Conservation (phyloP, 768 basidiomycete species). For the Hygrocybe coccinea region DNA sequence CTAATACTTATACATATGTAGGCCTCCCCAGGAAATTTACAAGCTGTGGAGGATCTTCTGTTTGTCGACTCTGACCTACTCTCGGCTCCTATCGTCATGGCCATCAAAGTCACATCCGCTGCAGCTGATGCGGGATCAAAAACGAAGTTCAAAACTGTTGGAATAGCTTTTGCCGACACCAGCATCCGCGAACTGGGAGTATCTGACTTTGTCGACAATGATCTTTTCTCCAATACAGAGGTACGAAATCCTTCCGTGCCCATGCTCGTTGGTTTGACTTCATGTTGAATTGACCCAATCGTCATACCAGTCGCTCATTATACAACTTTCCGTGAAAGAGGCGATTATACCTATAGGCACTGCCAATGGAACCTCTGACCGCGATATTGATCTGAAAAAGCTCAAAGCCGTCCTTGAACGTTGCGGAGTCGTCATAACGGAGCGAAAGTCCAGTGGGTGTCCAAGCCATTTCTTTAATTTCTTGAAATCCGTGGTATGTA, state of each 20-base stretch:
- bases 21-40: slow-evolving; percentile 62
- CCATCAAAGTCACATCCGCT: slow-evolving; percentile 68
- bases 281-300: not conserved
- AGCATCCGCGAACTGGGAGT: slow-evolving; percentile 81
- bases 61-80: slow-evolving; percentile 78
- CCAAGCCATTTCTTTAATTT: not conserved
- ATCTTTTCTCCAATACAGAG: slow-evolving; percentile 93
- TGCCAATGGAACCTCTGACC: slow-evolving; percentile 62
- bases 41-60: slow-evolving; percentile 75
- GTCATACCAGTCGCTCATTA: slow-evolving; percentile 70
- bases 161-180: slow-evolving; percentile 89
- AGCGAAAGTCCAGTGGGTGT: slow-evolving; percentile 66
- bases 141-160: slow-evolving; percentile 67
- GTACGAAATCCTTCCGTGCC: slow-evolving; percentile 37
- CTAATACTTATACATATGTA: slow-evolving; percentile 13
- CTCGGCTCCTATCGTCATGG: slow-evolving; percentile 83
- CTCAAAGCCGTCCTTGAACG: slow-evolving; percentile 82
- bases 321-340: slow-evolving; percentile 97
- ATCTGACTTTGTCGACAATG: slow-evolving; percentile 89
- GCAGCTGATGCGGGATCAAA: slow-evolving; percentile 41
- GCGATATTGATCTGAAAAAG: slow-evolving; percentile 85
- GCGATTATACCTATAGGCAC: slow-evolving; percentile 80
- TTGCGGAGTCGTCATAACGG: slow-evolving; percentile 86
- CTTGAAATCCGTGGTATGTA: not conserved
- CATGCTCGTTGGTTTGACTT: not conserved